Conservation (phyloP, 768 basidiomycete genomes). For the Astraeus odoratus region DNA sequence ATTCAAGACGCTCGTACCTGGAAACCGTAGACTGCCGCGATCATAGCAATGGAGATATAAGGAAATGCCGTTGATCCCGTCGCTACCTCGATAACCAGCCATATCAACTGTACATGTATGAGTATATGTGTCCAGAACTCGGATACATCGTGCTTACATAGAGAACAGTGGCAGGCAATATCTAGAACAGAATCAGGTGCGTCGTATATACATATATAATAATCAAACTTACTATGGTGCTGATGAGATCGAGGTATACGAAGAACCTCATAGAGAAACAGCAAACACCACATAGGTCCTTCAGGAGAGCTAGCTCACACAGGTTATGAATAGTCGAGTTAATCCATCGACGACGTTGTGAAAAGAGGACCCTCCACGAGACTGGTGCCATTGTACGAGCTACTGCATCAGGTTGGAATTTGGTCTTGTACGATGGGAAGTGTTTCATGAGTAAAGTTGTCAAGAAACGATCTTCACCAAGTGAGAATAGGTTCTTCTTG, state of each 20-base stretch:
- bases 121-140: constrained; percentile 5
- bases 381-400: constrained; percentile 62
- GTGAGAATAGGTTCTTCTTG: constrained; percentile 63
- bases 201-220: neutral
- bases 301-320: constrained; percentile 55
- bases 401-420: constrained; percentile 58
- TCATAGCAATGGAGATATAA: constrained; percentile 56
- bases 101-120: constrained; percentile 38
- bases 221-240: constrained; percentile 43
- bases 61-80: constrained; percentile 49
- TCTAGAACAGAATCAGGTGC: constrained; percentile 25
- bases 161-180: constrained; percentile 53
- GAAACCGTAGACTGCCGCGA: constrained; percentile 62
- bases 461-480: constrained; percentile 67
- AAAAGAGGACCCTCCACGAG: constrained; percentile 52
- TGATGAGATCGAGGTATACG: constrained; percentile 60
- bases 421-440: constrained; percentile 63
- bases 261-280: constrained; percentile 73
- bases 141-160: constrained; percentile 37
- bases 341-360: constrained; percentile 68
- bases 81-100: constrained; percentile 54
- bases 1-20: constrained; percentile 33
- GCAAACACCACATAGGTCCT: constrained; percentile 61
- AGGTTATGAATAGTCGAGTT: constrained; percentile 68
- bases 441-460: constrained; percentile 66